Evolutionary conservation across 2,329 filamentous ascomycete genomes (phyloP), one percentile per base, ranked within the genome.

Genomic region (Metarhizium sp.): DNA sequence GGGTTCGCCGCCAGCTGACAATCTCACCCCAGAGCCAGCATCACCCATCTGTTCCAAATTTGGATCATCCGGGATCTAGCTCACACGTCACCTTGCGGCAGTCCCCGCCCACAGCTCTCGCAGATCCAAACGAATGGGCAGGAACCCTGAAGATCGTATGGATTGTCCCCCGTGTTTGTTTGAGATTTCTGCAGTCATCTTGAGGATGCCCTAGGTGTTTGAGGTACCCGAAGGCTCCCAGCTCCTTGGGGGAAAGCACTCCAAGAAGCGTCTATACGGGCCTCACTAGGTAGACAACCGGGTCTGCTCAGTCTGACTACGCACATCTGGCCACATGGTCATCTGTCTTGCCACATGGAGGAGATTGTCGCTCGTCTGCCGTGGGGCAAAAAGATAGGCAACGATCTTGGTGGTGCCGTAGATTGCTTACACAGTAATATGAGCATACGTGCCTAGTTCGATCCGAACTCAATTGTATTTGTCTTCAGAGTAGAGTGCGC

Each of bases 1-100:
- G 55, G 61, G 32, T 56, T 52, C 43, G 20, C 43, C 20, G 25
- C 45, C 43, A 45, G 42, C 18, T 49, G 36, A 29, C 50, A 48
- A 25, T 36, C 7, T 36, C 34, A 13, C 25, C 25, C 34, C 34
- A 36, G 34, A 36, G 16, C 2, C n/a, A 43, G 14, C n/a, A 8
- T 43, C 40, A 16, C 40, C n/a, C 11, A 14, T 43, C 40, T 43
- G 40, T 43, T 43, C 40, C 40, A 43, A 43, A 43, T 43, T 43
- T 43, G 40, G 40, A 43, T 43, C 40, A n/a, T n/a, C 14, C 40
- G 16, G 40, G 14, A 43, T 43, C n/a, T 18, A 6, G 40, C n/a
- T 43, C 40, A 14, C 40, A 43, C 40, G 40, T 43, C 40, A 43
- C 40, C 16, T 14, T 14, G 40, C 40, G 40, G 40, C 40, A 43